These are phyloP conservation scores for Trichoderma gracile DNA, from an alignment of 2,329 filamentous ascomycete genomes.

Conservation along the genomic window DNA sequence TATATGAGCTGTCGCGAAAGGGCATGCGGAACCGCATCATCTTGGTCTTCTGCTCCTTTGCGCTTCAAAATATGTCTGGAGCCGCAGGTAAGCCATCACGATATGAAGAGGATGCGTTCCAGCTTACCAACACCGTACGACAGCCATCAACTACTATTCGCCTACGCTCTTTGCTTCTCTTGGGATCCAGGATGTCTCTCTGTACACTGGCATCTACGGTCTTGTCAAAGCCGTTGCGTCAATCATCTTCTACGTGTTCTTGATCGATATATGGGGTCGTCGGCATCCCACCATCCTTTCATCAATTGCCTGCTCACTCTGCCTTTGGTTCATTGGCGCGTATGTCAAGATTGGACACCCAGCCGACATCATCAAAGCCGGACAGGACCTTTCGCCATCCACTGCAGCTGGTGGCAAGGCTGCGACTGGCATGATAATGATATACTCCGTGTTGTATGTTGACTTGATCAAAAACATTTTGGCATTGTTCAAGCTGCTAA, in stretches of 20 bases:
- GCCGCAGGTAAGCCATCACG: slow-evolving; percentile 32
- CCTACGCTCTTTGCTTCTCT: slow-evolving; percentile 42
- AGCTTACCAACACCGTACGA: slow-evolving; percentile 24
- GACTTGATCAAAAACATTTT: fast-evolving
- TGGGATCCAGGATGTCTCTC: slow-evolving; percentile 46
- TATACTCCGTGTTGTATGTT: slow-evolving; percentile 55
- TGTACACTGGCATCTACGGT: slow-evolving; percentile 55
- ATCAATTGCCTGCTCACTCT: slow-evolving; percentile 49
- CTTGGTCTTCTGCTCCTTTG: slow-evolving; percentile 43
- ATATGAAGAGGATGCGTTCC: background rate
- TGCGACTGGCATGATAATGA: slow-evolving; percentile 56
- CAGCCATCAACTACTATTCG: slow-evolving; percentile 46
- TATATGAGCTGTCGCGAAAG: slow-evolving; percentile 39
- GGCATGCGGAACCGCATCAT: slow-evolving; percentile 45
- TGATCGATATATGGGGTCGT: slow-evolving; percentile 46
- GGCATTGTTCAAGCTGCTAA: background rate
- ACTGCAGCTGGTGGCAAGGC: slow-evolving; percentile 51
- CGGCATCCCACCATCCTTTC: slow-evolving; percentile 48
- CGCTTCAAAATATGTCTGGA: slow-evolving; percentile 45
- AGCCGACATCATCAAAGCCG: slow-evolving; percentile 45
- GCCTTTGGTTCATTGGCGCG: slow-evolving; percentile 54
- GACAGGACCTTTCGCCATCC: slow-evolving; percentile 44
- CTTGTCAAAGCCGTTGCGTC: slow-evolving; percentile 46
- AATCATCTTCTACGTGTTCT: slow-evolving; percentile 44
- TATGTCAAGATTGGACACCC: slow-evolving; percentile 56